These are phyloP conservation scores for Wickerhamomyces ciferrii DNA, from an alignment of 805 yeast genomes.

Conservation along the genomic window DNA sequence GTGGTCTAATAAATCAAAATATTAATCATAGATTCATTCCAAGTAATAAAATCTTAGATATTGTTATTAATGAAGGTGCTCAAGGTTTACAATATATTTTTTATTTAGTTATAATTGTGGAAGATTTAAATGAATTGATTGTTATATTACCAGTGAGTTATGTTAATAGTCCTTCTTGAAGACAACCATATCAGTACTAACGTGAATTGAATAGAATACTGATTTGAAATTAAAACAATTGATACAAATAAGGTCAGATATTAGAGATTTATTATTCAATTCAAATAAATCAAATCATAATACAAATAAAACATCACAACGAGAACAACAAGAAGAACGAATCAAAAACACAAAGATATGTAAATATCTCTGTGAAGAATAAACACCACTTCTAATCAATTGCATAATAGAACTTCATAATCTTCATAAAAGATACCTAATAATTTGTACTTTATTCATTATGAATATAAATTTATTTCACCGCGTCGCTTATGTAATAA, in stretches of 20 bases:
- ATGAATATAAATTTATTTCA: no score
- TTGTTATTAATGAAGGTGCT: conserved; percentile 75
- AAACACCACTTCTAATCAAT: no score
- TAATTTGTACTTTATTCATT: no score
- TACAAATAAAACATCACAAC: neutral
- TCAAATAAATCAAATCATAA: neutral
- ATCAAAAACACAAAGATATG: neutral
- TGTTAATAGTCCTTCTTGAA: neutral
- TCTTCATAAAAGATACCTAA: no score
- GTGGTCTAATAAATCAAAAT: conserved; percentile 20
- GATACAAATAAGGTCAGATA: neutral
- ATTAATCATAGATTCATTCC: conserved; percentile 46
- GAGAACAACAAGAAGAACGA: neutral
- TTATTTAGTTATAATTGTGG: conserved; percentile 56
- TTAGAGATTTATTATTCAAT: neutral
- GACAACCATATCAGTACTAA: neutral
- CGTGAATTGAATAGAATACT: neutral
- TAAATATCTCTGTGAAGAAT: neutral
- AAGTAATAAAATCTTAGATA: conserved; percentile 48
- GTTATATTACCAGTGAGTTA: conserved; percentile 27
- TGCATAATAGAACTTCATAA: no score
- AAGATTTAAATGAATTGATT: conserved; percentile 25
- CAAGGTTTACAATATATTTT: conserved; percentile 60
- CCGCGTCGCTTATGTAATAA: neutral
- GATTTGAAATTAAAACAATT: neutral